Conservation (phyloP, 345 rosid genomes). For the Brassica juncea region DNA sequence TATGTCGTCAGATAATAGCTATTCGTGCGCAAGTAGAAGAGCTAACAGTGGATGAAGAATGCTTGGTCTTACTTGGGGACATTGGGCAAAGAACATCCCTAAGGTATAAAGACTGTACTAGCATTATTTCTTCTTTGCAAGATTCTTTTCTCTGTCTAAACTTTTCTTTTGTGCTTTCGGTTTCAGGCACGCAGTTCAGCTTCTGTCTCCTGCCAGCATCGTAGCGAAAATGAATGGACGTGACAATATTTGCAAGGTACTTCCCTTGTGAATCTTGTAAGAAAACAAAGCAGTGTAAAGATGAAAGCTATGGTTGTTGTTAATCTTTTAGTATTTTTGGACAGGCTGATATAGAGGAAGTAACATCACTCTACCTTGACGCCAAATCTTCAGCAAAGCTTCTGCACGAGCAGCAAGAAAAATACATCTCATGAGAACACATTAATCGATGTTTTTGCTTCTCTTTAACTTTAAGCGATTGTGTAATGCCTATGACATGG, state of each 20-base stretch:
- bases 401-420: constrained; percentile 89
- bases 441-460: background rate
- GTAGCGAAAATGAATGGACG: constrained; percentile 94
- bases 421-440: constrained; percentile 66
- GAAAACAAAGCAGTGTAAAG: background rate
- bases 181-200: constrained; percentile 92
- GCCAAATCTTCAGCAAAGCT: constrained; percentile 93
- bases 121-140: background rate
- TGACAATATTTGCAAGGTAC: constrained; percentile 89
- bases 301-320: background rate
- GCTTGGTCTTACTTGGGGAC: constrained; percentile 84
- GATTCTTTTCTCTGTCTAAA: background rate
- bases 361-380: constrained; percentile 68
- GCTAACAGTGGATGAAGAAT: constrained; percentile 79
- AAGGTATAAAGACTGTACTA: constrained; percentile 63
- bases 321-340: background rate
- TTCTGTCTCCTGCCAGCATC: constrained; percentile 86
- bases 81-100: constrained; percentile 78
- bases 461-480: background rate
- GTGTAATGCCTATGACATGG: background rate
- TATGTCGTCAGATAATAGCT: constrained; percentile 73
- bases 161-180: background rate
- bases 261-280: background rate
- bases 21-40: constrained; percentile 98
- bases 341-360: constrained; percentile 92